Evolutionary conservation across 2,329 filamentous ascomycete genomes (phyloP).

Genomic region (Penicillium sp.): DNA sequence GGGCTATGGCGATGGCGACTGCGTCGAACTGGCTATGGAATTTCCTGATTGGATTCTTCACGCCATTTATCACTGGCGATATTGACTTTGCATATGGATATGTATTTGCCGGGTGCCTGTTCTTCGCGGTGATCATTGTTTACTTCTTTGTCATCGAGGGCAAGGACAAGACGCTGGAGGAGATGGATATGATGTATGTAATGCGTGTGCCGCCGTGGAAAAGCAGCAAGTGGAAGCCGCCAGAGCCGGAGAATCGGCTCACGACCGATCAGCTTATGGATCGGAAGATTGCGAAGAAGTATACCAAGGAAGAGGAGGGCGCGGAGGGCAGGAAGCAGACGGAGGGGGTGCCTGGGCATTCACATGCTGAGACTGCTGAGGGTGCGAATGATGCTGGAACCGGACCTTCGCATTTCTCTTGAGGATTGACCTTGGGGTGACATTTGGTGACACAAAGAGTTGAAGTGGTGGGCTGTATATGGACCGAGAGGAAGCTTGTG

Average conservation of each 20-base stretch:
- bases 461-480: neutral
- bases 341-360: slow-evolving; percentile 15
- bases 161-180: slow-evolving; percentile 67
- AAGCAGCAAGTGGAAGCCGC: slow-evolving; percentile 49
- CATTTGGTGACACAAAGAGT: neutral
- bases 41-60: slow-evolving; percentile 72
- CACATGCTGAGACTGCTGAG: slow-evolving; percentile 24
- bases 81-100: slow-evolving; percentile 75
- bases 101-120: slow-evolving; percentile 70
- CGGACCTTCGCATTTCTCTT: slow-evolving; percentile 18
- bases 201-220: slow-evolving; percentile 59
- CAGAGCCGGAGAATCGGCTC: slow-evolving; percentile 26
- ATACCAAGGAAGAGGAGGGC: slow-evolving; percentile 17
- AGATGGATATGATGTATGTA: slow-evolving; percentile 74
- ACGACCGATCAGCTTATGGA: slow-evolving; percentile 29
- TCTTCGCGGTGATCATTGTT: slow-evolving; percentile 59
- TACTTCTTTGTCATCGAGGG: slow-evolving; percentile 75
- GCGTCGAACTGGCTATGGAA: slow-evolving; percentile 74
- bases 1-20: slow-evolving; percentile 72
- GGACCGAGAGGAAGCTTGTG: neutral
- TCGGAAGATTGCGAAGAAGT: slow-evolving; percentile 19
- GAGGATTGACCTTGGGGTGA: neutral
- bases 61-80: slow-evolving; percentile 68
- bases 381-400: slow-evolving; percentile 3
- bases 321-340: slow-evolving; percentile 9